phyloP scores from a whole-genome alignment of 306 rosid genomes.

The Inga oerstediana region DNA sequence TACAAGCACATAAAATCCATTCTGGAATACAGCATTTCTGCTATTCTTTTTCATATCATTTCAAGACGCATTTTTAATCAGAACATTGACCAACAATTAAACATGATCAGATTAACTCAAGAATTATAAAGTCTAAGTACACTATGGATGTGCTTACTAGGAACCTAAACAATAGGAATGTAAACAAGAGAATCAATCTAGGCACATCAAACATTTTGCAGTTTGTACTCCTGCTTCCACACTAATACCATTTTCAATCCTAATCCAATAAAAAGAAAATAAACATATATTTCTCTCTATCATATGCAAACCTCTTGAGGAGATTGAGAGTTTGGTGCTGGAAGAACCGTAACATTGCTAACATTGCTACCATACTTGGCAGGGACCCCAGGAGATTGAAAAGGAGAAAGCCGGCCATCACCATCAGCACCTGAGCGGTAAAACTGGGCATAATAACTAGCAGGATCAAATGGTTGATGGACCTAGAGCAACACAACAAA shows the following conservation, averaged over 20 bases:
- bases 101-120: background rate
- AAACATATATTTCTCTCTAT: background rate
- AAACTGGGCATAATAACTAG: slow-evolving; percentile 86
- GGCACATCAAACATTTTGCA: background rate
- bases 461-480: slow-evolving; percentile 75
- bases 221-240: slow-evolving; percentile 1
- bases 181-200: background rate
- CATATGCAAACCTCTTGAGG: slow-evolving; percentile 78
- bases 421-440: slow-evolving; percentile 79
- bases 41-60: background rate
- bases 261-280: background rate
- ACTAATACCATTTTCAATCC: background rate
- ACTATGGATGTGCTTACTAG: background rate
- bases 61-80: background rate
- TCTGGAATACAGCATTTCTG: background rate
- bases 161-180: background rate
- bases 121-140: background rate
- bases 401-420: slow-evolving; percentile 89
- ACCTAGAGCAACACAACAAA: slow-evolving; percentile 55
- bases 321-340: slow-evolving; percentile 71
- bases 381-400: slow-evolving; percentile 69
- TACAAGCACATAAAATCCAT: background rate
- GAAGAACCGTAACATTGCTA: slow-evolving; percentile 67
- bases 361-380: slow-evolving; percentile 79
- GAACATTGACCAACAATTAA: background rate